Evolutionary conservation across 2,329 filamentous ascomycete genomes (phyloP), one percentile per base, ranked within the genome.

Genomic region (Fusarium scirpi): DNA sequence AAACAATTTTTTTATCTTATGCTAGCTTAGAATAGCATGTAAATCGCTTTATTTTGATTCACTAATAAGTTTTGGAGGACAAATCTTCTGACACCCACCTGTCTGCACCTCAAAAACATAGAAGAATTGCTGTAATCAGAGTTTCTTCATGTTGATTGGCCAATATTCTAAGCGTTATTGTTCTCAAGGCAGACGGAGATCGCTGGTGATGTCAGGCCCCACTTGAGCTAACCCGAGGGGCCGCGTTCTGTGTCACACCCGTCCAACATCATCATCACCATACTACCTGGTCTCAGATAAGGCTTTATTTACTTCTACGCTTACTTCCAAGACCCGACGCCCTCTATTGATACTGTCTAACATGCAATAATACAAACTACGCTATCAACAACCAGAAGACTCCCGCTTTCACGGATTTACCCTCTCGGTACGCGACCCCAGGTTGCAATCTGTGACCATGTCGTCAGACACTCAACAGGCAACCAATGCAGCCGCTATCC

Each of bases 201-300:
- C 32, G 51, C 30, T 38, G 30, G 69, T 69, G 68, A 71, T 71
- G 68, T 62, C 69, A 69, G 53, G 68, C 53, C 34, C 68, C 68
- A 71, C 68, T 27, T 20, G 13, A 71, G 68, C 68, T 69, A 64
- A 48, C 32, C 52, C 45, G 34, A 56, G 53, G 44, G 45, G 48
- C 55, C 25, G 63, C 30, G 61, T 62, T 30, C 55, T 45, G 45
- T 65, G 60, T 53, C 56, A 55, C 56, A 47, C 41, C 27, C 48
- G 32, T 71, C 64, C 54, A 68, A 54, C 66, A 57, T 48, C 62
- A 58, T 48, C 52, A 46, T 22, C 64, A 68, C 16, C 43, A 67
- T 41, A 8, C 62, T 38, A 38, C 34, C 18, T 38, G 34, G 45
- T 46, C 41, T n/a, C 25, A 63, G 38, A 59, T 51, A 45, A 70